These are phyloP conservation scores for Brassica nigra DNA, from an alignment of 345 rosid species.

Conservation along the genomic window DNA sequence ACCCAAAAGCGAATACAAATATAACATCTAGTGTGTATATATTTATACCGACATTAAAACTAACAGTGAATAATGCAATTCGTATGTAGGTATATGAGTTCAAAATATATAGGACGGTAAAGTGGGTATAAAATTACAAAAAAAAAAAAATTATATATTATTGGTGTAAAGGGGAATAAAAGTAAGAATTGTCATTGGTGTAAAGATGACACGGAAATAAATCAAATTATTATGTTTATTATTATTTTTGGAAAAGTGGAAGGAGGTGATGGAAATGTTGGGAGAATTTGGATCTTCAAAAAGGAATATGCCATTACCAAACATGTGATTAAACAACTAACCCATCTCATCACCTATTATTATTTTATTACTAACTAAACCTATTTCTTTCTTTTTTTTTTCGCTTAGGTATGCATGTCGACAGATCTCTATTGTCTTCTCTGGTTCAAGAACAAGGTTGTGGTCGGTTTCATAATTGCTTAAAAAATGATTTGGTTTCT, in stretches of 20 bases:
- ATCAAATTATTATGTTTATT: conserved; percentile 11
- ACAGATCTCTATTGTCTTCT: conserved; percentile 26
- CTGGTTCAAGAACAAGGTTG: conserved; percentile 10
- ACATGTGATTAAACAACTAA: conserved; percentile 33
- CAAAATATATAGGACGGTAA: background rate
- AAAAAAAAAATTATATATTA: background rate
- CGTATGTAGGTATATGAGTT: background rate
- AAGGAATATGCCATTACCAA: conserved; percentile 46
- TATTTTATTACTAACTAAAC: conserved; percentile 15
- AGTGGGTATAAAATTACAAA: background rate
- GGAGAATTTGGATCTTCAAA: conserved; percentile 44
- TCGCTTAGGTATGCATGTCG: conserved; percentile 1
- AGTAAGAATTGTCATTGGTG: conserved; percentile 36
- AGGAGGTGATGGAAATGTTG: conserved; percentile 40
- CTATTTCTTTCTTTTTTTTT: background rate
- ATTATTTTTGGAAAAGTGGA: conserved; percentile 22
- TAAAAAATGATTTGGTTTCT: background rate
- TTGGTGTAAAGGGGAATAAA: conserved; percentile 35
- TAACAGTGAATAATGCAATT: background rate
- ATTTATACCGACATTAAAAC: background rate
- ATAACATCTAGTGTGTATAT: background rate
- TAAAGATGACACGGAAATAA: conserved; percentile 39
- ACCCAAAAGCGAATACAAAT: background rate
- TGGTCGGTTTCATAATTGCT: conserved; percentile 19
- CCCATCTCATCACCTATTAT: conserved; percentile 12